phyloP scores from a whole-genome alignment of 768 basidiomycete species.

The Boletus coccyginus region DNA sequence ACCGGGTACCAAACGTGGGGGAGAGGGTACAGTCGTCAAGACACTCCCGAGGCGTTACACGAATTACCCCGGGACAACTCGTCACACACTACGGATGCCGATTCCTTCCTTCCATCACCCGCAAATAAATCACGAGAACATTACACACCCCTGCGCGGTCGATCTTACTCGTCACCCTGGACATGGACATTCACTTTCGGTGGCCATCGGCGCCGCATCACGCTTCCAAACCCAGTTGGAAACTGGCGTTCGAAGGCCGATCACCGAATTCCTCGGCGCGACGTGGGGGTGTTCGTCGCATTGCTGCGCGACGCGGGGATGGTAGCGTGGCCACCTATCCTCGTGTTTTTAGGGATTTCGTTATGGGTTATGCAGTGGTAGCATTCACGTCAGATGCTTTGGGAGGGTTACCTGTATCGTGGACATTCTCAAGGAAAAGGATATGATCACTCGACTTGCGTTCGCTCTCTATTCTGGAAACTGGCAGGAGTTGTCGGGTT shows the following conservation, averaged over 20 bases:
- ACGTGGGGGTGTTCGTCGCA: slow-evolving; percentile 30
- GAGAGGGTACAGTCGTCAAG: slow-evolving; percentile 7
- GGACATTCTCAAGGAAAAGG: background rate
- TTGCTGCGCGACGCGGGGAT: slow-evolving; percentile 29
- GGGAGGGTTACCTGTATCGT: background rate
- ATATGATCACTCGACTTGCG: background rate
- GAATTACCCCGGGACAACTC: slow-evolving; percentile 9
- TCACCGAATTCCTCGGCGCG: slow-evolving; percentile 10
- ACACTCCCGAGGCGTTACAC: slow-evolving; percentile 3
- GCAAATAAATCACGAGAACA: slow-evolving; percentile 11
- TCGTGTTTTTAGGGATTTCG: slow-evolving; percentile 30
- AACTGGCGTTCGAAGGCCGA: slow-evolving; percentile 3
- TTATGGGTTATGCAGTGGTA: slow-evolving; percentile 34
- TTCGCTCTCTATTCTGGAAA: background rate
- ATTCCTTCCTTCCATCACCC: slow-evolving; percentile 19
- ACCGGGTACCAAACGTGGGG: slow-evolving; percentile 5
- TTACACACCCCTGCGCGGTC: slow-evolving; percentile 7
- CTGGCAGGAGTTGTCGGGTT: background rate
- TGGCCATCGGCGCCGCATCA: slow-evolving; percentile 24
- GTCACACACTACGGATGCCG: slow-evolving; percentile 3
- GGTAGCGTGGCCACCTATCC: slow-evolving; percentile 38
- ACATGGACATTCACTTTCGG: slow-evolving; percentile 26
- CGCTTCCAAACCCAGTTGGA: slow-evolving; percentile 19
- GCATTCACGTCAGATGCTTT: background rate
- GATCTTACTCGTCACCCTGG: slow-evolving; percentile 15